A percentile compares a stretch with the other conserved stretches of the same genome.
phyloP scores from a whole-genome alignment of 2,329 filamentous ascomycete genomes.

The Aspergillus ochraceoroseus region DNA sequence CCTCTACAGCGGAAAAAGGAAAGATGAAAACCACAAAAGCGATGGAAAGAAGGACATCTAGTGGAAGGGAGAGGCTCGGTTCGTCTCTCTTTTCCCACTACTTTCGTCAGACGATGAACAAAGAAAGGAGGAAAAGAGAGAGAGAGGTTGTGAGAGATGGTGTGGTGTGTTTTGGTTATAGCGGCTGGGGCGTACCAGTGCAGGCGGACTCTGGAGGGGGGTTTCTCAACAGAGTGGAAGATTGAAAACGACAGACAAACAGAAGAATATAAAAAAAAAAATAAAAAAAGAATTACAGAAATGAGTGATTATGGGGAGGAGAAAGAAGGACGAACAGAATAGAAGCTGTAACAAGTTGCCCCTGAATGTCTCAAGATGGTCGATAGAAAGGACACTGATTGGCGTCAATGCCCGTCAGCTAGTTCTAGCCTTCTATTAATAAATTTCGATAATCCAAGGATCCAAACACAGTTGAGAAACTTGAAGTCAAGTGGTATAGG shows the following conservation, averaged over 20 bases:
- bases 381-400: conserved; percentile 8
- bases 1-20: neutral
- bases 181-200: too few relatives aligned
- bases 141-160: neutral
- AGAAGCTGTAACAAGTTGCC: conserved; percentile 19
- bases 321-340: too few relatives aligned
- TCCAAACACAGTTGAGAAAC: too few relatives aligned
- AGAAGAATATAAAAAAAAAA: conserved; percentile 5
- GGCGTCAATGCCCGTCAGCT: neutral
- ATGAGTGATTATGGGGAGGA: neutral
- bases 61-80: neutral
- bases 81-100: conserved; percentile 2
- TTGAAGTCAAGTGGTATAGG: too few relatives aligned
- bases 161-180: too few relatives aligned
- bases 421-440: too few relatives aligned
- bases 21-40: conserved; percentile 3
- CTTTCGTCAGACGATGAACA: neutral
- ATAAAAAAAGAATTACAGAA: neutral
- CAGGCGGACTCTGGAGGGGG: too few relatives aligned
- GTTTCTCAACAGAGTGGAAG: neutral
- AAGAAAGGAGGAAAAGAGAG: conserved; percentile 1
- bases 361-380: conserved; percentile 21
- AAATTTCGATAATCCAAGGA: too few relatives aligned
- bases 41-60: neutral
- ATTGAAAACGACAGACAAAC: conserved; percentile 2